A percentile compares a stretch with the other conserved stretches of the same genome.
phyloP scores from a whole-genome alignment of 371 early-diverging fungal genomes.

The Mortierella sp. region DNA sequence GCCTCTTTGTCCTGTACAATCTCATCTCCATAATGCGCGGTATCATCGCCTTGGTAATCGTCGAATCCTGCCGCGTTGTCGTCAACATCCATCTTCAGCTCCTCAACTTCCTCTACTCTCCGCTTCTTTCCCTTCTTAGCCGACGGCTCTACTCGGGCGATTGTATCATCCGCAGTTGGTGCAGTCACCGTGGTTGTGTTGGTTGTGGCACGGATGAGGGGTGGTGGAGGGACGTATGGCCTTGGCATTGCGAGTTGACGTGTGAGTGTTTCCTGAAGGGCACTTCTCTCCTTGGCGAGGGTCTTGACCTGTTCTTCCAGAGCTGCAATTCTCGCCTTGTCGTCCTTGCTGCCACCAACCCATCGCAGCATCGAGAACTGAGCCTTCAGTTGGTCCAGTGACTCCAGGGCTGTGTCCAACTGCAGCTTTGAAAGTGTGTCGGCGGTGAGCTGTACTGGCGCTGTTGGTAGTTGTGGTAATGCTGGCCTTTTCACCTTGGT shows the following conservation, averaged over 20 bases:
- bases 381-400: constrained; percentile 31
- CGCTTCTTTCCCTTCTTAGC: constrained; percentile 1
- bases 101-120: background rate
- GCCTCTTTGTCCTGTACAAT: background rate
- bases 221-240: background rate
- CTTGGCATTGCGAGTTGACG: constrained; percentile 7
- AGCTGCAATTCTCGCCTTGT: constrained; percentile 7
- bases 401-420: constrained; percentile 25
- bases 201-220: background rate
- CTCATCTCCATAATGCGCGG: background rate
- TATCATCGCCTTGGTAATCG: background rate
- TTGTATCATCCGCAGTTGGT: background rate
- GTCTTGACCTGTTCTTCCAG: constrained; percentile 29
- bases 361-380: constrained; percentile 35
- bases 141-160: background rate
- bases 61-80: background rate
- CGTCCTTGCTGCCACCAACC: constrained; percentile 18
- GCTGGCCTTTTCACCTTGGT: background rate
- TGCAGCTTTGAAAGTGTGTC: constrained; percentile 10
- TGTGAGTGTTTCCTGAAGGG: constrained; percentile 33
- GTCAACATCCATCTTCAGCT: background rate
- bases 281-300: constrained; percentile 34
- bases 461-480: background rate
- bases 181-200: background rate
- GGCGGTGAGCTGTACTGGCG: background rate